A percentile compares a stretch with the other conserved stretches of the same genome.
These are phyloP conservation scores for Phellinidium pouzarii DNA, from an alignment of 1,284 basidiomycete species.

Conservation along the genomic window DNA sequence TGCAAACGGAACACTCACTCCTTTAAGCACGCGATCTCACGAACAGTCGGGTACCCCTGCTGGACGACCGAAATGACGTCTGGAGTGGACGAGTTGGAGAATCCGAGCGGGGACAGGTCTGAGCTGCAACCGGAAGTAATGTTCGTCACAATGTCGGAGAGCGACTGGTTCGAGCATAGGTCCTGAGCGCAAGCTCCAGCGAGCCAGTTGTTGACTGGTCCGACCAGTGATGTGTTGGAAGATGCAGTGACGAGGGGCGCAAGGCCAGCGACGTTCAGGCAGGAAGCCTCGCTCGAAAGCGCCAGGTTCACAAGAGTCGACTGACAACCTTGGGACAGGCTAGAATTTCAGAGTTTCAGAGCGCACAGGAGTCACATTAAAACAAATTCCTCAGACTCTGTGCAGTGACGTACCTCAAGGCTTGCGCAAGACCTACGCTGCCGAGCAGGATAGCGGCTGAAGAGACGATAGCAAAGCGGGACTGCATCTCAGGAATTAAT, in stretches of 20 bases:
- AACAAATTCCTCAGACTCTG: background rate
- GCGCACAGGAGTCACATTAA: too few relatives aligned
- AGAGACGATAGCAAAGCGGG: conserved; percentile 12
- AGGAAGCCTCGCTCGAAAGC: conserved; percentile 39
- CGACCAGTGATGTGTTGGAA: conserved; percentile 40
- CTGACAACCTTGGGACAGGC: conserved; percentile 27
- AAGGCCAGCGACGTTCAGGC: conserved; percentile 46
- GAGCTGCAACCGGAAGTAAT: conserved; percentile 45
- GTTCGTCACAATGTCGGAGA: conserved; percentile 41
- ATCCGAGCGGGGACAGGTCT: conserved; percentile 36
- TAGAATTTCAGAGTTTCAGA: conserved; percentile 4
- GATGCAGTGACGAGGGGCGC: conserved; percentile 34
- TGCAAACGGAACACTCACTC: conserved; percentile 37
- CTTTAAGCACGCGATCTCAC: conserved; percentile 46
- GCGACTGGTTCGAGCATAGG: conserved; percentile 50
- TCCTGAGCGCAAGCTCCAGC: conserved; percentile 44
- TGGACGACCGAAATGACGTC: conserved; percentile 35
- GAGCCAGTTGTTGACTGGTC: conserved; percentile 51
- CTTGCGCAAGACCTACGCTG: conserved; percentile 1
- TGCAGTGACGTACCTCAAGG: background rate
- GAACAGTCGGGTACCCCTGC: conserved; percentile 41
- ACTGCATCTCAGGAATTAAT: conserved; percentile 4
- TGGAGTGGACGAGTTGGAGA: conserved; percentile 22
- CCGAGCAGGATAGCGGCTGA: background rate
- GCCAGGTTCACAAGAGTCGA: conserved; percentile 35